Conservation (phyloP, 768 basidiomycete species). For the Rhizopogon roseolus region DNA sequence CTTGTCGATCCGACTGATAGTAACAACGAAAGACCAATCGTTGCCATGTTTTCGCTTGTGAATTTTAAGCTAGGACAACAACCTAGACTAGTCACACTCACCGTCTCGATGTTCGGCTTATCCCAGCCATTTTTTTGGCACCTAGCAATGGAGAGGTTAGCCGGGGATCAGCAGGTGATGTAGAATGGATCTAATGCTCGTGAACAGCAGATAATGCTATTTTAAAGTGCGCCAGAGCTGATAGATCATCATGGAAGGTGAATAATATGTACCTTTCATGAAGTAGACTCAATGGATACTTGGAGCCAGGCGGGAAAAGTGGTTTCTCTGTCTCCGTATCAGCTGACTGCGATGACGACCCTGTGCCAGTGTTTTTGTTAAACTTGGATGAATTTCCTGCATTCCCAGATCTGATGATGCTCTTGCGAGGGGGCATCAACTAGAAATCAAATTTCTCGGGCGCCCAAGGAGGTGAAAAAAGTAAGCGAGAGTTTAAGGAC, state of each 20-base stretch:
- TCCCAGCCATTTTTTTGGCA: slow-evolving; percentile 92
- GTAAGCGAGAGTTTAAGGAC: not conserved
- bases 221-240: not conserved
- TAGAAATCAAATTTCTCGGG: not conserved
- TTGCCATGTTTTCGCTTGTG: slow-evolving; percentile 41
- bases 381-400: slow-evolving; percentile 81
- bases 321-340: slow-evolving; percentile 41
- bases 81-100: slow-evolving; percentile 25
- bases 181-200: not conserved
- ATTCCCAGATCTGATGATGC: slow-evolving; percentile 84
- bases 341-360: slow-evolving; percentile 12
- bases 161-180: not conserved
- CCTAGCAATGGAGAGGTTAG: slow-evolving; percentile 29
- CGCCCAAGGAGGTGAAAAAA: not conserved
- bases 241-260: not conserved
- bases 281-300: slow-evolving; percentile 75
- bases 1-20: slow-evolving; percentile 61
- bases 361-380: slow-evolving; percentile 17
- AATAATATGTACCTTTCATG: slow-evolving; percentile 58
- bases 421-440: slow-evolving; percentile 64
- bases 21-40: slow-evolving; percentile 64
- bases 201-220: not conserved
- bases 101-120: slow-evolving; percentile 73
- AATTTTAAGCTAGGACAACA: slow-evolving; percentile 3
- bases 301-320: slow-evolving; percentile 80